Evolutionary conservation across 768 basidiomycete genomes (phyloP), one percentile per base, ranked within the genome.

Genomic region (Xerocomellus amylosporus): DNA sequence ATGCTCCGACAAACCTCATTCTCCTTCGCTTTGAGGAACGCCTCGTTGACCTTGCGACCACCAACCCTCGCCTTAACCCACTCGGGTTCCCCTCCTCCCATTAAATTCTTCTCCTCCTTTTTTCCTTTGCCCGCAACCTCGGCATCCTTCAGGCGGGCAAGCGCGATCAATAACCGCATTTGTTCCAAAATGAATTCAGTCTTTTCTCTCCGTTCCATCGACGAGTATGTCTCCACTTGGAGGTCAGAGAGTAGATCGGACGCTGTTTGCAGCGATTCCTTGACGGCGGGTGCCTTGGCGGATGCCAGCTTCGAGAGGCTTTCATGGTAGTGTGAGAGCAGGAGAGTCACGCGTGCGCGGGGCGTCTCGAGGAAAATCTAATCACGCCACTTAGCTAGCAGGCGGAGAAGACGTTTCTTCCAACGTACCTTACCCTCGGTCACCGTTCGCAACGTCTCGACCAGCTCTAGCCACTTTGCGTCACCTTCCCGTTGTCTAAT

Each of bases 141-240:
- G 15, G 75, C 73, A 60, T 93, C 91, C 73, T 91, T 93, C 62
- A 82, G 71, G 49, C 83, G 79, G 26, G 91, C 91, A 34, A 93
- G 83, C 39, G 82, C 78, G 47, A 90, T 83, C 64, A 95, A 77
- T 47, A 98, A 71, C 54, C 97, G 80, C 93, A 99, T 98, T 72
- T 98, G 97, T 72, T 98, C 96, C 41, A 98, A 75, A 61, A 99
- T 90, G 65, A 99, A 98, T 69, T 98, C 93, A 5, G 93, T 97
- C 79, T 99, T 99, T 73, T 99, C 97, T 66, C 90, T 77, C 55
- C 94, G 86, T 59, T 98, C 93, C 97, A 99, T 98, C 7, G 92
- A 93, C 14, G 95, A 98, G 70, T 98, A 99, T 2, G 97, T 98
- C 74, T 99, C 97, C 37, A 99, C 95, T 75, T 98, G 95, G 3